phyloP scores from a whole-genome alignment of 1,139 yeast species.

The Saccharomyces hybrid region DNA sequence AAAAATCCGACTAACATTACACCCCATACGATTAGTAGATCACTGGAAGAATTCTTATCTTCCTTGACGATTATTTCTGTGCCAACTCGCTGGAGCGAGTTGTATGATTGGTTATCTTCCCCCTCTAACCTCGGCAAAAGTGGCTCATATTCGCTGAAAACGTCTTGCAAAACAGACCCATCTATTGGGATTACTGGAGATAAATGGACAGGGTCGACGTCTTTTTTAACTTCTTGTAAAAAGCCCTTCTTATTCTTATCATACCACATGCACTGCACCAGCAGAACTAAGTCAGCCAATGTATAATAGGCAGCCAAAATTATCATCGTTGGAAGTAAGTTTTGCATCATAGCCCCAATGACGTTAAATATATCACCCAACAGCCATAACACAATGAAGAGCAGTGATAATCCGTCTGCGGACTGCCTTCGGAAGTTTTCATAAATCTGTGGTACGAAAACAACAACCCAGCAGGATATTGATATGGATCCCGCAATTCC shows the following conservation, averaged over 20 bases:
- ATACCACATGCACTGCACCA: slow-evolving; percentile 75
- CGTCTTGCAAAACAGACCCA: slow-evolving; percentile 61
- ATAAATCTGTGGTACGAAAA: slow-evolving; percentile 93
- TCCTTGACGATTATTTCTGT: slow-evolving; percentile 6
- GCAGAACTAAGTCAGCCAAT: slow-evolving; percentile 73
- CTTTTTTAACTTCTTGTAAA: neutral
- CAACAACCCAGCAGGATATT: slow-evolving; percentile 95
- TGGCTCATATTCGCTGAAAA: slow-evolving; percentile 36
- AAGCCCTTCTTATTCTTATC: slow-evolving; percentile 39
- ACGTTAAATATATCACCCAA: slow-evolving; percentile 90
- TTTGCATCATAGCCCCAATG: slow-evolving; percentile 79
- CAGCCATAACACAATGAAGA: slow-evolving; percentile 79
- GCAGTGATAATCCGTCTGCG: slow-evolving; percentile 77
- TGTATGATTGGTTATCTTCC: slow-evolving; percentile 13
- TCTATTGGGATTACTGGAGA: slow-evolving; percentile 85
- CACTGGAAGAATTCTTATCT: slow-evolving; percentile 27
- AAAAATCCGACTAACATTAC: slow-evolving; percentile 71
- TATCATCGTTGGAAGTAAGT: slow-evolving; percentile 87
- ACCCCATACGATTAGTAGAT: slow-evolving; percentile 55
- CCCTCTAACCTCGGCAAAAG: slow-evolving; percentile 22
- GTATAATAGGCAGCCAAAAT: slow-evolving; percentile 88
- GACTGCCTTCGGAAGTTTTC: slow-evolving; percentile 80
- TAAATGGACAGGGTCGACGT: slow-evolving; percentile 67
- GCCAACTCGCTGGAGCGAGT: slow-evolving; percentile 4
- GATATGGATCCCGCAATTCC: slow-evolving; percentile 90